Conservation (phyloP, 2,329 filamentous ascomycete species). For the Mariannaea elegans region DNA sequence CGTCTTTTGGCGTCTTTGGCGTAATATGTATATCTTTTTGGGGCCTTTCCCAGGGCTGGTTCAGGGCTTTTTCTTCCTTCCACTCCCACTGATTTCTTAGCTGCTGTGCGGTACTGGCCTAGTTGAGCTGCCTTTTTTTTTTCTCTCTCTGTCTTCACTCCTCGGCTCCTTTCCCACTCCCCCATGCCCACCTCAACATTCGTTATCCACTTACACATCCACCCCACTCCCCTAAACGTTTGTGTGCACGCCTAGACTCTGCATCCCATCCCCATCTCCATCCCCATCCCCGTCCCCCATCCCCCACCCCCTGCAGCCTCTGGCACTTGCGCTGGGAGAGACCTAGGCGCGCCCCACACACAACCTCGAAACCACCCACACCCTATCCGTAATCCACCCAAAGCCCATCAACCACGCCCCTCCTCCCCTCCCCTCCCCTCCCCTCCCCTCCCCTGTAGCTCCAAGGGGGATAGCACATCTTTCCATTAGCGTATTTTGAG, state of each 20-base stretch:
- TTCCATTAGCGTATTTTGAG: constrained; percentile 27
- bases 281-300: too few species aligned
- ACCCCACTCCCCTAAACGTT: constrained; percentile 3
- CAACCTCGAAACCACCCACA: neutral
- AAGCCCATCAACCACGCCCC: constrained; percentile 1
- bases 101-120: constrained; percentile 5
- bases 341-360: neutral
- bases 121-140: constrained; percentile 8
- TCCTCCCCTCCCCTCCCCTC: too few species aligned
- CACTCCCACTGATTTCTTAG: constrained; percentile 2
- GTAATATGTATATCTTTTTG: constrained; percentile 39
- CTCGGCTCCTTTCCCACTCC: neutral
- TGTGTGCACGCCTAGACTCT: neutral
- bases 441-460: too few species aligned
- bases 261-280: too few species aligned
- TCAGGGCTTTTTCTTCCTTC: constrained; percentile 14
- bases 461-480: constrained; percentile 23
- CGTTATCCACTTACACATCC: too few species aligned
- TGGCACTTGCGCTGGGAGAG: neutral
- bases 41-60: constrained; percentile 23
- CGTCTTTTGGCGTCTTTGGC: constrained; percentile 35
- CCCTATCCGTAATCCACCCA: neutral
- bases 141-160: neutral
- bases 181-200: neutral
- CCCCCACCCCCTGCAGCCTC: neutral